Evolutionary conservation across 345 rosid species (phyloP), one percentile per base, ranked within the genome.

Genomic region (Eucalyptus sideroxylon): DNA sequence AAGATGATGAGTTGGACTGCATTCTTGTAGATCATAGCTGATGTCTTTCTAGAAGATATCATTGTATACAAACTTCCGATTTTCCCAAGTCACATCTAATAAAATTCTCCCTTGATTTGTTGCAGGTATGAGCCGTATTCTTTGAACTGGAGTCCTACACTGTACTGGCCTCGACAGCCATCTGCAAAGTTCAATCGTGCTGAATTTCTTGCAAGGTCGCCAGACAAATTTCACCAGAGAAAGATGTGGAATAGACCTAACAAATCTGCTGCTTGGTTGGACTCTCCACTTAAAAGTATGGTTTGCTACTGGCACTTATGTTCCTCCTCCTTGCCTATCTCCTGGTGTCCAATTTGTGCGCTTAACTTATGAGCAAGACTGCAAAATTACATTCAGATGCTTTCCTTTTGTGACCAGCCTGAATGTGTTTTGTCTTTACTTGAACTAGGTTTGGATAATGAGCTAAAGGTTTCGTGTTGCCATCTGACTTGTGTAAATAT

Each of bases 201-300:
- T 87, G 98, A 96, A 87, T 98, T 98, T 88, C 94, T 94, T 88
- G 91, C 96, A 88, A 95, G 95, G 93, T 90, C 96, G 51, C 91
- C 93, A 8, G 89, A 80, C 72, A 93, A 87, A 90, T 90, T 93
- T 56, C 89, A 94, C 51, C 91, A 91, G 89, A 92, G 94, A 86
- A 93, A 88, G 88, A 87, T 94, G 86, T 93, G 96, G 96, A 93
- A 90, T 87, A 92, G 90, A 90, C 92, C 91, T 24, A 91, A 59
- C 91, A 94, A 87, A 89, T 86, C 93, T 50, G 92, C 92, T 80
- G 92, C 93, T n/a, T 95, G 92, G 95, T 83, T 93, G 9, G 94
- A 90, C 77, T 97, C 97, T 93, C 96, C 98, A 80, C 94, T 92
- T 40, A 95, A 91, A 91, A 97, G 97, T 97, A 93, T 86, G 60